Base-by-base conservation (phyloP, 306 rosid genomes). In the Cajanus cajan region DNA sequence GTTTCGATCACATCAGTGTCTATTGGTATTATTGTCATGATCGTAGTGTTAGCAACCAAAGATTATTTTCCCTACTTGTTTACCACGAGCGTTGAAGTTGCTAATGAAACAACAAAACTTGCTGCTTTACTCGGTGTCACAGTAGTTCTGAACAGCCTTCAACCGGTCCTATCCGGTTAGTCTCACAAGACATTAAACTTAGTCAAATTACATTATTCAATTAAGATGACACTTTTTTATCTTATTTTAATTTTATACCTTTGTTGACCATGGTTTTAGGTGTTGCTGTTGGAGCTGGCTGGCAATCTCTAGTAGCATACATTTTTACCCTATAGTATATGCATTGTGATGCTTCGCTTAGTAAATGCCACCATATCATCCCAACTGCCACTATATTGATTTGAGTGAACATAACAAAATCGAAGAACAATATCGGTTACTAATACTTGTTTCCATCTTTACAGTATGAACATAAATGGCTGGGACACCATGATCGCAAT, bases 231-330 rank as follows among this genome's bases (percentile, higher is more conserved):
- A 52, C 2, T 50, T 50, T 73, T 31, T 48, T n/a, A n/a, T n/a
- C n/a, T n/a, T n/a, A 6, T n/a, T n/a, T 14, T 7, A 2, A 19
- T 12, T 36, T n/a, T 71, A n/a, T n/a, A n/a, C n/a, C n/a, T n/a
- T n/a, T 62, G 43, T n/a, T 72, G 52, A 55, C n/a, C 4, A n/a
- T 78, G 37, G 45, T 65, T 65, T 65, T 78, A 93, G 96, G 98
- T 76, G 98, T 93, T 76, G 98, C 94, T 74, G 74, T 93, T 78
- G 98, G 98, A 81, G 96, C 94, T 33, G 98, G 96, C 3, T 91
- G 98, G 98, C 98, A 91, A 81, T 28, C 93, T 71, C 76, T 93
- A 18, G 90, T 91, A 9, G 96, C 96, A 43, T 91, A 93, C 82
- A n/a, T n/a, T n/a, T n/a, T n/a, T n/a, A n/a, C n/a, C n/a, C n/a